Base-by-base conservation (phyloP, 441 rosid genomes). In the Caryocar brasiliense region DNA sequence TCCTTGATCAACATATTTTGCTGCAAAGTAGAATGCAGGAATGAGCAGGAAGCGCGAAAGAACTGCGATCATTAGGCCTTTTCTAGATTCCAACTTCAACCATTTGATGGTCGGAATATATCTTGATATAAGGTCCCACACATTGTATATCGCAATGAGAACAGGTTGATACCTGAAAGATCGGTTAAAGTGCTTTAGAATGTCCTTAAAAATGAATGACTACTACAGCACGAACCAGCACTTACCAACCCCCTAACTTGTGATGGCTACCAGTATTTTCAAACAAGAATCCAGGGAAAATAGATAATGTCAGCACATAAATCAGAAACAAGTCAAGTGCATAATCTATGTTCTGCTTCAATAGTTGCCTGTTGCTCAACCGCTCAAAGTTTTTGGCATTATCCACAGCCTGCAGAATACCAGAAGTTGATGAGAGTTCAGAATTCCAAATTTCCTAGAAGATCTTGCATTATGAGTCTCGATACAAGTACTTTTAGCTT, bases 241-340 rank as follows among this genome's bases (percentile, higher is more conserved):
- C 80, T 49, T 62, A 87, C 98, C 95, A 88, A 39, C 61, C 2
- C 0, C 95, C 95, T 41, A 88, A 53, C 30, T 76, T 37, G 61
- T 92, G 98, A 30, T 71, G 19, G 33, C n/a, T n/a, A n/a, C 98
- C 94, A 0, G 96, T 92, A 56, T 85, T 72, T 64, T 92, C 97
- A 18, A 56, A 87, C 36, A 92, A 56, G 70, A 92, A 88, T 3
- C 97, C 99, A 0, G 97, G 95, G 56, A 85, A 83, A 24, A 92
- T 85, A 7, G 99, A 92, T 54, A 88, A 14, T 8, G 97, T 80
- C 47, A 83, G 64, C 30, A 72, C 86, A 19, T 77, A 88, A 52
- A 83, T 75, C 39, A 88, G 70, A 58, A 63, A 70, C 22, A 92
- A 40, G 33, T 77, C 92, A 14, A 82, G 34, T 23, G 71, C 77